Conservation (phyloP, 495 filamentous ascomycete species). For the Xylaria cubensis region DNA sequence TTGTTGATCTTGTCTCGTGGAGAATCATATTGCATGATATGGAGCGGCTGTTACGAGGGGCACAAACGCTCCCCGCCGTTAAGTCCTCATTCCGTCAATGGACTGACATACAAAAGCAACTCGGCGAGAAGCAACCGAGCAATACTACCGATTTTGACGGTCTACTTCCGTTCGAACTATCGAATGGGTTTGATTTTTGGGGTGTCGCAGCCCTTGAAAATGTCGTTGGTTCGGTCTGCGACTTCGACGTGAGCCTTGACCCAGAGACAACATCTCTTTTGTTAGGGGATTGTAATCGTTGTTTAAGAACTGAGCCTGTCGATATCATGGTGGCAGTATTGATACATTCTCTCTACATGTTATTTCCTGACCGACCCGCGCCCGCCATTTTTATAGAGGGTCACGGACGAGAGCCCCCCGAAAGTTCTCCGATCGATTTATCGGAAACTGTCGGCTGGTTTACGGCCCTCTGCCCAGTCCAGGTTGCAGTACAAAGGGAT, state of each 20-base stretch:
- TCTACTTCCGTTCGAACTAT: conserved; percentile 42
- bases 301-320: conserved; percentile 42
- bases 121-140: no score
- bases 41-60: conserved; percentile 40
- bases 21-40: conserved; percentile 64
- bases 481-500: conserved; percentile 18
- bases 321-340: conserved; percentile 45
- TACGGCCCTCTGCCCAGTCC: conserved; percentile 36
- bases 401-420: conserved; percentile 39
- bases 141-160: background rate
- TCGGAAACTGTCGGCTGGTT: conserved; percentile 42
- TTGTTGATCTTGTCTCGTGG: conserved; percentile 70
- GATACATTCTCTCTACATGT: conserved; percentile 39
- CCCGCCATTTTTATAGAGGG: conserved; percentile 55
- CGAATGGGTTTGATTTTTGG: conserved; percentile 28
- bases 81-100: conserved; percentile 19
- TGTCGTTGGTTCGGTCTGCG: conserved; percentile 32
- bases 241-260: conserved; percentile 27
- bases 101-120: background rate
- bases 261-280: conserved; percentile 29
- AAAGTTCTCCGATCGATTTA: conserved; percentile 29
- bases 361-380: conserved; percentile 50
- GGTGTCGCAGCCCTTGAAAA: no score
- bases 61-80: conserved; percentile 20
- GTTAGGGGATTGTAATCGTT: conserved; percentile 34